Conservation (phyloP, 1,139 yeast genomes). For the Trichomonascaceae sp. region DNA sequence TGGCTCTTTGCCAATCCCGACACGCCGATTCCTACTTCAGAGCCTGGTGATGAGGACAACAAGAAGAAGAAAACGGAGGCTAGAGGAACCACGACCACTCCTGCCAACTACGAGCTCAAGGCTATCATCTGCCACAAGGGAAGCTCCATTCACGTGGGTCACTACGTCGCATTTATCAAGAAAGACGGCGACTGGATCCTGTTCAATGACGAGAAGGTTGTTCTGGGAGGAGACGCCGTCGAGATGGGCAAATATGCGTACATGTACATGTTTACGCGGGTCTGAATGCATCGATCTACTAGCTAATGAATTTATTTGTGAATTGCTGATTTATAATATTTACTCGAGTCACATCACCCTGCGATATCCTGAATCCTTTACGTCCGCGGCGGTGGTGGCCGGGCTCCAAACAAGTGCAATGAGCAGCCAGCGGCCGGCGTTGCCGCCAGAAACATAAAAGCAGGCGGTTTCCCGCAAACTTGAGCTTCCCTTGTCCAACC, state of each 20-base stretch:
- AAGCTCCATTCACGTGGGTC: slow-evolving; percentile 88
- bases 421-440: too few species aligned
- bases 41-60: slow-evolving; percentile 13
- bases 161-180: slow-evolving; percentile 72
- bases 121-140: slow-evolving; percentile 93
- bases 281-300: slow-evolving; percentile 1
- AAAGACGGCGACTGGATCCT: slow-evolving; percentile 59
- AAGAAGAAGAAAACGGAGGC: slow-evolving; percentile 3
- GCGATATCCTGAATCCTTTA: slow-evolving; percentile 1
- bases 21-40: slow-evolving; percentile 15
- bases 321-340: too few species aligned
- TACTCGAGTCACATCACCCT: too few species aligned
- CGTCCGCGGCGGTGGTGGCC: slow-evolving; percentile 8
- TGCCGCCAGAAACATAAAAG: too few species aligned
- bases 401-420: too few species aligned
- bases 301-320: too few species aligned
- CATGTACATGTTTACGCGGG: slow-evolving; percentile 27
- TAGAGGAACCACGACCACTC: slow-evolving; percentile 16
- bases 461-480: too few species aligned
- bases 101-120: slow-evolving; percentile 38
- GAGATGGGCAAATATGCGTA: slow-evolving; percentile 48
- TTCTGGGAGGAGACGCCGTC: slow-evolving; percentile 44
- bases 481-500: too few species aligned
- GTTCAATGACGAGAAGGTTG: slow-evolving; percentile 91
- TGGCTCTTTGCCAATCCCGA: slow-evolving; percentile 79